phyloP scores from a whole-genome alignment of 768 basidiomycete genomes.

The Calocybe gangraenosa region DNA sequence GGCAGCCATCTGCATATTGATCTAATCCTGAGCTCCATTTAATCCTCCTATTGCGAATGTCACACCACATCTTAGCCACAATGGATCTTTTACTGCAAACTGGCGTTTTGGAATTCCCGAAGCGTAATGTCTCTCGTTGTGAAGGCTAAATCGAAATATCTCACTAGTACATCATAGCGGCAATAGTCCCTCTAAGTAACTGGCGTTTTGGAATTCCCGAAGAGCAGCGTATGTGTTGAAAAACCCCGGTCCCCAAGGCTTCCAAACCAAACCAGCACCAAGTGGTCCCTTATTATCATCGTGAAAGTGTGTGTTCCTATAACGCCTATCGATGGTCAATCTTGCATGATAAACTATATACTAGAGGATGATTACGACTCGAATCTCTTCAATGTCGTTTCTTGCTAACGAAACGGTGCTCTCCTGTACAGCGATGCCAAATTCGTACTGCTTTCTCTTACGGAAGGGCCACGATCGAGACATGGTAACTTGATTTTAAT shows the following conservation, averaged over 20 bases:
- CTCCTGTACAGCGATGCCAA: slow-evolving; percentile 40
- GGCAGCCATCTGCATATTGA: too few species aligned
- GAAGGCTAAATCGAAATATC: slow-evolving; percentile 11
- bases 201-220: slow-evolving; percentile 51
- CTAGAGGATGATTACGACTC: slow-evolving; percentile 40
- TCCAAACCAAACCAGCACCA: slow-evolving; percentile 46
- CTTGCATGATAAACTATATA: slow-evolving; percentile 38
- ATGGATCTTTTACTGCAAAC: slow-evolving; percentile 12
- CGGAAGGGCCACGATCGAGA: slow-evolving; percentile 46
- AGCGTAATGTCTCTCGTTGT: slow-evolving; percentile 19
- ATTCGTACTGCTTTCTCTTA: slow-evolving; percentile 41
- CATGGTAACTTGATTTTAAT: slow-evolving; percentile 44
- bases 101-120: slow-evolving; percentile 25
- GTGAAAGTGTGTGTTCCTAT: slow-evolving; percentile 39
- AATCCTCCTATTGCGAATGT: too few species aligned
- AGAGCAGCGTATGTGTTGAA: slow-evolving; percentile 41
- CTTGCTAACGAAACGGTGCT: slow-evolving; percentile 43
- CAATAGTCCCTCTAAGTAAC: slow-evolving; percentile 34
- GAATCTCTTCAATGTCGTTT: slow-evolving; percentile 30
- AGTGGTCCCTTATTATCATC: slow-evolving; percentile 47
- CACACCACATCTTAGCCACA: slow-evolving; percentile 23
- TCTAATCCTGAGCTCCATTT: too few species aligned
- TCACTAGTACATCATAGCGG: slow-evolving; percentile 1
- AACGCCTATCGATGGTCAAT: slow-evolving; percentile 13
- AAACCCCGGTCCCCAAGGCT: slow-evolving; percentile 22